Evolutionary conservation across 345 rosid genomes (phyloP).

Genomic region (Trapa bicornis): DNA sequence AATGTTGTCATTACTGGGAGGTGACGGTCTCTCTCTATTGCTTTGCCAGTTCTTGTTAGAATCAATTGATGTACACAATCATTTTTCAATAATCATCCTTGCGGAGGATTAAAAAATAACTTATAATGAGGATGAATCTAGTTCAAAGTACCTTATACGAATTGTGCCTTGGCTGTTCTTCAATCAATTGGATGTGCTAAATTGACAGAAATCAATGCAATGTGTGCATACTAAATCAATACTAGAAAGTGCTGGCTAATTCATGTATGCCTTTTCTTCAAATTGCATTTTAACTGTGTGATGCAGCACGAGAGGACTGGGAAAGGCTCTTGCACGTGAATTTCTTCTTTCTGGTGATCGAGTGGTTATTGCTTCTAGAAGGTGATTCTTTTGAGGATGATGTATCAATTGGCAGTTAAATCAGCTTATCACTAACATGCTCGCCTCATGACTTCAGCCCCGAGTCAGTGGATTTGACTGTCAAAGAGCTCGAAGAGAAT

Average conservation of each 20-base stretch:
- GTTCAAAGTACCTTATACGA: not conserved
- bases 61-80: not conserved
- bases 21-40: conserved; percentile 15
- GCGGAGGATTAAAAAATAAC: too few relatives aligned
- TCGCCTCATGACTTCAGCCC: conserved; percentile 23
- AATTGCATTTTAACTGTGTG: conserved; percentile 5
- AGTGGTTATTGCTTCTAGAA: conserved; percentile 82
- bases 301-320: conserved; percentile 75
- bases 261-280: not conserved
- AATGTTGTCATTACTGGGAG: conserved; percentile 96
- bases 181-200: not conserved
- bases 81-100: not conserved
- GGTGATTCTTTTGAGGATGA: conserved; percentile 24
- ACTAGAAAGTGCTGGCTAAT: not conserved
- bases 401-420: not conserved
- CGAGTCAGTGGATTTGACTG: conserved; percentile 64
- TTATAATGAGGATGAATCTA: not conserved
- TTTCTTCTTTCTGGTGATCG: conserved; percentile 89
- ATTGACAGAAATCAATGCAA: not conserved
- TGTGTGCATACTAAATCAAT: not conserved
- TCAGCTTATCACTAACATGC: not conserved
- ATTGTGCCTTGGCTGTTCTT: not conserved
- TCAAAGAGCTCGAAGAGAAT: conserved; percentile 70
- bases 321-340: conserved; percentile 96
- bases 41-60: not conserved